Evolutionary conservation across 176 grass and related monocot species (phyloP), one percentile per base, ranked within the genome.

Genomic region (Carex myosuroides): DNA sequence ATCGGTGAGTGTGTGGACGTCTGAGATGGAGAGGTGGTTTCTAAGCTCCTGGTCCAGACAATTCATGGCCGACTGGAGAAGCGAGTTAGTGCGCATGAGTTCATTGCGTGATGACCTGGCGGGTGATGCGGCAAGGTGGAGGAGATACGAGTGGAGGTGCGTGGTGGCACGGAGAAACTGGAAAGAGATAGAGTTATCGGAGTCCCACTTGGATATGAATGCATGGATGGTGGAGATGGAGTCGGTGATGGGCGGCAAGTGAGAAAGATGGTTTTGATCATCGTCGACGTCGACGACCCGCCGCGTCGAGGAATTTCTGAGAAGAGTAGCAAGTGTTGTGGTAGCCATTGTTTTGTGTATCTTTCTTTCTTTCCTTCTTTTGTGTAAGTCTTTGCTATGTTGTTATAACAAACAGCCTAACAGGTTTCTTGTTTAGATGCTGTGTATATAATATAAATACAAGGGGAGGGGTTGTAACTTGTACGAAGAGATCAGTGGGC

Each of bases 131-230:
- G 87, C 79, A 37, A 90, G 87, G 84, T 87, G 79, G 61, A 90
- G 56, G 84, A 97, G 91, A 66, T 88, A 85, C 0, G 88, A 87
- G 84, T 97, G 94, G 62, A 97, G 89, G 67, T 97, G 79, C 7
- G 84, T 44, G 13, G 70, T 70, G 1, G 91, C 89, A 12, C 60
- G 79, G 2, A 94, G 83, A 88, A 94, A 97, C 0, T 79, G 88
- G 66, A 33, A 55, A 9, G 71, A 69, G 14, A 60, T 26, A 3
- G 81, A 10, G 9, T 14, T 29, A 6, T 90, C 76, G 0, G 94
- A 83, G 26, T 93, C 81, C 89, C 94, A 97, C 20, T 26, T 87
- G 0, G 61, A 2, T n/a, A 94, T 81, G 39, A 92, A 21, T n/a
- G 72, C 48, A 22, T 87, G 86, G 3, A 92, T 87, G 6, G 85